phyloP scores from a whole-genome alignment of 2,329 filamentous ascomycete species.

The Talaromyces sp. region DNA sequence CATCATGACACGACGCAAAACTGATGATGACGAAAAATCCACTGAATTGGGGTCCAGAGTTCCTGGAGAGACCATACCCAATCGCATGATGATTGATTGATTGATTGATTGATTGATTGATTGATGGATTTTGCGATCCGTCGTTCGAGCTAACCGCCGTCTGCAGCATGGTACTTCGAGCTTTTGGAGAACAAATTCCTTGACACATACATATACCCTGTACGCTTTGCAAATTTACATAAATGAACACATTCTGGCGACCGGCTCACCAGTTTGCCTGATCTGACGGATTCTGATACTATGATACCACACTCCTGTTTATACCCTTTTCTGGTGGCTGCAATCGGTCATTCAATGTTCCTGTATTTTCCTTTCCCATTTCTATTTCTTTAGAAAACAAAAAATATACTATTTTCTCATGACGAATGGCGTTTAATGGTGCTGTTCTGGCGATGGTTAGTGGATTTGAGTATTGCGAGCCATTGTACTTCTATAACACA shows the following conservation, averaged over 20 bases:
- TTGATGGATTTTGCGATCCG: slow-evolving; percentile 29
- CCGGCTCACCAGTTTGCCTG: background rate
- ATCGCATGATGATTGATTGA: slow-evolving; percentile 50
- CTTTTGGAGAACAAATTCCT: background rate
- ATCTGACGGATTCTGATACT: slow-evolving; percentile 12
- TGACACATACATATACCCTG: slow-evolving; percentile 10
- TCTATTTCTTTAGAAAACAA: background rate
- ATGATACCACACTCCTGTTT: slow-evolving; percentile 18
- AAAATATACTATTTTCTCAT: background rate
- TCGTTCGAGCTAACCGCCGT: background rate
- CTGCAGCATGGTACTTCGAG: slow-evolving; percentile 12
- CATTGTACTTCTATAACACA: background rate
- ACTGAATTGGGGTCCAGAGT: slow-evolving; percentile 42
- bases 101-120: slow-evolving; percentile 45
- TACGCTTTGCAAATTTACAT: slow-evolving; percentile 8
- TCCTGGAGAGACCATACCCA: slow-evolving; percentile 33
- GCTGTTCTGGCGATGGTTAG: background rate
- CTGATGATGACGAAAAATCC: slow-evolving; percentile 50
- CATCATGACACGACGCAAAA: slow-evolving; percentile 59
- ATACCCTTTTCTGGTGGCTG: slow-evolving; percentile 10
- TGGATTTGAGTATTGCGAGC: background rate
- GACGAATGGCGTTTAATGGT: background rate
- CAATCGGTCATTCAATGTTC: background rate
- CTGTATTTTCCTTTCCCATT: background rate
- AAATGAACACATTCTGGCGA: slow-evolving; percentile 4